Conservation (phyloP, 78 protist genomes). For the Guillardia theta region DNA sequence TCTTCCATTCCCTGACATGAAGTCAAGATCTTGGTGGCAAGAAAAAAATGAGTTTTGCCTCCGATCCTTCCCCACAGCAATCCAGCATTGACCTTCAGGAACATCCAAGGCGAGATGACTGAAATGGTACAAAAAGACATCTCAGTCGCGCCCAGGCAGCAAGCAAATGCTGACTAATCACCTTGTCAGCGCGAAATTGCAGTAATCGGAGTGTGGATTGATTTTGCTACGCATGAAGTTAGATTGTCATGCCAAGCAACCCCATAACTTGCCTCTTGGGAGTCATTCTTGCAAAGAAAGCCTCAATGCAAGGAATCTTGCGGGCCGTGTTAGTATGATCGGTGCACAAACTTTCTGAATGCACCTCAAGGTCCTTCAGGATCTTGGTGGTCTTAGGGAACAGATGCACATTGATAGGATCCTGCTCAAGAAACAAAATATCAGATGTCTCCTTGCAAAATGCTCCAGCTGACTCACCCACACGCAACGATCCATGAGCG, state of each 20-base stretch:
- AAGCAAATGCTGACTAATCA: neutral
- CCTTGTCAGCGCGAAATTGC: constrained; percentile 33
- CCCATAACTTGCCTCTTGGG: too few relatives aligned
- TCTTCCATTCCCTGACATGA: neutral
- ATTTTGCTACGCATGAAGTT: too few relatives aligned
- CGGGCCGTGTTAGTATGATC: too few relatives aligned
- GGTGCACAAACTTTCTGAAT: too few relatives aligned
- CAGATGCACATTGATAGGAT: neutral
- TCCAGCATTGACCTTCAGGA: constrained; percentile 14
- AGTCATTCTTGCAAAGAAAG: neutral
- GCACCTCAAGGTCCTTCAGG: neutral
- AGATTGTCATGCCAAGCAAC: too few relatives aligned
- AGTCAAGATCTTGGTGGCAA: neutral
- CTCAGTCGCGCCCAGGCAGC: neutral
- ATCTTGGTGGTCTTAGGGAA: neutral
- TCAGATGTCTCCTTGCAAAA: too few relatives aligned
- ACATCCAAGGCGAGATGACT: neutral
- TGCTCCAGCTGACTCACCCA: too few relatives aligned
- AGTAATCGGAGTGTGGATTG: constrained; percentile 32
- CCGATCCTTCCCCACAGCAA: neutral
- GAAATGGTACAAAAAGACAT: neutral
- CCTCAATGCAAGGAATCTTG: constrained; percentile 4
- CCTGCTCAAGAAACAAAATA: too few relatives aligned
- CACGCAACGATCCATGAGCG: constrained; percentile 27
- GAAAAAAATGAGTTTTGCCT: neutral